Conservation (phyloP, 768 basidiomycete species). For the Amanita subjunquillea region DNA sequence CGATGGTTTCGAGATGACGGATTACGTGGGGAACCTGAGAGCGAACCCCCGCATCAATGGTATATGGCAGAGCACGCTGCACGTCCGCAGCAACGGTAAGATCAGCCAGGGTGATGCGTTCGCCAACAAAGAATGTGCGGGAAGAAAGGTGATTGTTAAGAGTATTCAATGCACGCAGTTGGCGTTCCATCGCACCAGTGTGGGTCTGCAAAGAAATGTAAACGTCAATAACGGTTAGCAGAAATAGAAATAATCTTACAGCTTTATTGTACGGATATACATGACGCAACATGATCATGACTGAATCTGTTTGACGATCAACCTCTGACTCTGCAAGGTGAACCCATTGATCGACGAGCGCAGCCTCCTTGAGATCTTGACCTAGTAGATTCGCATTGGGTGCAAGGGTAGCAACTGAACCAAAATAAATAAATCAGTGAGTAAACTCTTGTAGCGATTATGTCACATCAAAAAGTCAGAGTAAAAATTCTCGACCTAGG, state of each 20-base stretch:
- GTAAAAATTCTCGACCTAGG: constrained; percentile 40
- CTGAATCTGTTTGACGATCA: constrained; percentile 22
- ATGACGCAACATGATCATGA: constrained; percentile 34
- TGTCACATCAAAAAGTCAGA: constrained; percentile 18
- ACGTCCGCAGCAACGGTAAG: constrained; percentile 55
- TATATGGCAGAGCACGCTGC: constrained; percentile 38
- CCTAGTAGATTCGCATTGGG: constrained; percentile 79
- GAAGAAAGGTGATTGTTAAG: constrained; percentile 67
- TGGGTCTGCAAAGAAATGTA: constrained; percentile 37
- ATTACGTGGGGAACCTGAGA: constrained; percentile 64
- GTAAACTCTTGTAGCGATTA: constrained; percentile 6
- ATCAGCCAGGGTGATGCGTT: constrained; percentile 93
- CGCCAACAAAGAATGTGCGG: constrained; percentile 85
- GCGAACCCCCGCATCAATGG: constrained; percentile 59
- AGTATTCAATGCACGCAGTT: constrained; percentile 47
- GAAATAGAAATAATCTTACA: constrained; percentile 28
- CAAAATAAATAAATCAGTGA: constrained; percentile 6
- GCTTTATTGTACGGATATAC: constrained; percentile 74
- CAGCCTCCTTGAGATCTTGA: constrained; percentile 48
- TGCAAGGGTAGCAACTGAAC: constrained; percentile 61
- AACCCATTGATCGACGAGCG: constrained; percentile 79
- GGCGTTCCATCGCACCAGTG: constrained; percentile 38
- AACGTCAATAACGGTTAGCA: background rate
- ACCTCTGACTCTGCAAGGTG: constrained; percentile 68
- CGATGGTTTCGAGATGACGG: constrained; percentile 80